These are phyloP conservation scores for Solanum boliviense DNA, from an alignment of 257 asterid genomes.

Conservation along the genomic window DNA sequence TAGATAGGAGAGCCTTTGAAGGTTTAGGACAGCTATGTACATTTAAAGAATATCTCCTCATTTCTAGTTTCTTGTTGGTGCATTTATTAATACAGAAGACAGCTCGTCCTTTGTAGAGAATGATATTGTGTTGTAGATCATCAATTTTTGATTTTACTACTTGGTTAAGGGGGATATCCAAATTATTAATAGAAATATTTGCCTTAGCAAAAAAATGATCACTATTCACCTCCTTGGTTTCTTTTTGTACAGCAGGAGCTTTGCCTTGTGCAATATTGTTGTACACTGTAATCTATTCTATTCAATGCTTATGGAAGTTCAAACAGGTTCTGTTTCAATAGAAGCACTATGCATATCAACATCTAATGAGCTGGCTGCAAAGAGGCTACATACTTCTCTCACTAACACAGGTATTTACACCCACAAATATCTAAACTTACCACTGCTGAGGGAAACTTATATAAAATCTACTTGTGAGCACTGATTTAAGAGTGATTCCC, in stretches of 20 bases:
- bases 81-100: neutral
- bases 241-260: neutral
- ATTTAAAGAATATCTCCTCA: neutral
- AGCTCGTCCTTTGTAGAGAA: neutral
- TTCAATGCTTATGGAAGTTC: neutral
- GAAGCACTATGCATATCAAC: neutral
- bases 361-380: neutral
- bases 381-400: neutral
- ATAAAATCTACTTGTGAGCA: neutral
- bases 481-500: neutral
- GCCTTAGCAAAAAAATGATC: neutral
- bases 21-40: neutral
- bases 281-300: neutral
- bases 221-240: neutral
- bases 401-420: neutral
- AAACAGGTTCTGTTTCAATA: neutral
- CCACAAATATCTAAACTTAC: neutral
- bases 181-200: neutral
- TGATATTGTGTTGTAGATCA: neutral
- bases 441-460: neutral
- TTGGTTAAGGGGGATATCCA: neutral
- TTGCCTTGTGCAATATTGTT: neutral
- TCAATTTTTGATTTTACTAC: neutral
- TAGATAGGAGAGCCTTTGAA: neutral
- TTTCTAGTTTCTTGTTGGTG: neutral